These are phyloP conservation scores for Pseudoturritis turrita DNA, from an alignment of 345 rosid genomes.

Conservation along the genomic window DNA sequence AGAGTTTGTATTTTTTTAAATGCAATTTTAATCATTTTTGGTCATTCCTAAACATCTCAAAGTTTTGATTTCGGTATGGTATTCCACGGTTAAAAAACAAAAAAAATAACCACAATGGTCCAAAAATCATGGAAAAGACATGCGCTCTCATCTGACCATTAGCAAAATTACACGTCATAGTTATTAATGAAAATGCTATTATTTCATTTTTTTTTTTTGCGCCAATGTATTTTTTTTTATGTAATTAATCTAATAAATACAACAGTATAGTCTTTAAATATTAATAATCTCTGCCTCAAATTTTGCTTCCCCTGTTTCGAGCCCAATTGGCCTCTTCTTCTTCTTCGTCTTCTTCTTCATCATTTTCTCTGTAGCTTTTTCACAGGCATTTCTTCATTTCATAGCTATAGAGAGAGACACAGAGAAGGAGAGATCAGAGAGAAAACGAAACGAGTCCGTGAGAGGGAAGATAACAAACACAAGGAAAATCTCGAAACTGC, in stretches of 20 bases:
- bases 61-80: too few relatives aligned
- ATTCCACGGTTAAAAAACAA: too few relatives aligned
- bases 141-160: not conserved
- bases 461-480: not conserved
- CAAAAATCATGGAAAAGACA: slow-evolving; percentile 17
- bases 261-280: not conserved
- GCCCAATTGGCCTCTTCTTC: slow-evolving; percentile 14
- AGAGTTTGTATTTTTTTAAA: too few relatives aligned
- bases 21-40: too few relatives aligned
- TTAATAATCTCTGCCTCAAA: slow-evolving; percentile 16
- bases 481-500: not conserved
- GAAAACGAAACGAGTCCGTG: slow-evolving; percentile 7
- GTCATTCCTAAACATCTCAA: too few relatives aligned
- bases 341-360: slow-evolving; percentile 4
- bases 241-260: not conserved
- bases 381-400: slow-evolving; percentile 1
- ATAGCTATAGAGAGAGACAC: not conserved
- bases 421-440: not conserved
- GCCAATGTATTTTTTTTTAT: not conserved
- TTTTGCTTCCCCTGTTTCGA: slow-evolving; percentile 26
- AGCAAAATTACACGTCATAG: slow-evolving; percentile 15
- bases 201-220: not conserved
- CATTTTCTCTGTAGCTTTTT: slow-evolving; percentile 11
- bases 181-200: not conserved
- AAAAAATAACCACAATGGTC: too few relatives aligned